Conservation (phyloP, 169 alveolate genomes). For the Neospora caninum region DNA sequence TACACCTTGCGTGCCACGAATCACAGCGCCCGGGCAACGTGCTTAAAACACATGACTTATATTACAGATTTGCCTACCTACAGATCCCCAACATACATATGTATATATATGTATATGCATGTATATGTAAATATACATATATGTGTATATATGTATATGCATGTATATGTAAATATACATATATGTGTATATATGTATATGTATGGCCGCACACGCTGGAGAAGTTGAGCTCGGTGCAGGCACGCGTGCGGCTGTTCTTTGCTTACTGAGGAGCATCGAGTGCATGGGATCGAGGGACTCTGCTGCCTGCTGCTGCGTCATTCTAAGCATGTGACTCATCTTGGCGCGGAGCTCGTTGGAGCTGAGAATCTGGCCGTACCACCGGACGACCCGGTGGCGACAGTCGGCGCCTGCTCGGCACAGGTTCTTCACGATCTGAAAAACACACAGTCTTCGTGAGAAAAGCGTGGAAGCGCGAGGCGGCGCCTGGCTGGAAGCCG, state of each 20-base stretch:
- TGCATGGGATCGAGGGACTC: constrained; percentile 58
- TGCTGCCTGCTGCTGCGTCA: constrained; percentile 51
- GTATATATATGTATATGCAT: too few relatives aligned
- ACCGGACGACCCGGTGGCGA: constrained; percentile 48
- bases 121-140: too few relatives aligned
- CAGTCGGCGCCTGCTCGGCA: constrained; percentile 44
- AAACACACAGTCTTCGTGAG: too few relatives aligned
- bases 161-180: neutral
- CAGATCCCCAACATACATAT: too few relatives aligned
- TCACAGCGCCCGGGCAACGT: too few relatives aligned
- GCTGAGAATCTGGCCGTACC: constrained; percentile 53
- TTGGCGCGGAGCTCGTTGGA: constrained; percentile 53
- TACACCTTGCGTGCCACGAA: too few relatives aligned
- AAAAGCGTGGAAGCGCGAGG: neutral
- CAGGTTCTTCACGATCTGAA: constrained; percentile 51
- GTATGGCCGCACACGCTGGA: neutral
- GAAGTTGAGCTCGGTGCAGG: neutral
- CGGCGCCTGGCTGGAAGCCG: neutral
- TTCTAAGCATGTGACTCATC: constrained; percentile 40
- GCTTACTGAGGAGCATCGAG: constrained; percentile 56
- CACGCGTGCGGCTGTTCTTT: neutral
- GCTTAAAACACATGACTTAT: too few relatives aligned
- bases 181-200: neutral
- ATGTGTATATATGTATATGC: neutral
- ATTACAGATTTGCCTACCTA: too few relatives aligned